A percentile compares a stretch with the other conserved stretches of the same genome.
phyloP scores from a whole-genome alignment of 1,284 basidiomycete species.

The Mixia osmundae region DNA sequence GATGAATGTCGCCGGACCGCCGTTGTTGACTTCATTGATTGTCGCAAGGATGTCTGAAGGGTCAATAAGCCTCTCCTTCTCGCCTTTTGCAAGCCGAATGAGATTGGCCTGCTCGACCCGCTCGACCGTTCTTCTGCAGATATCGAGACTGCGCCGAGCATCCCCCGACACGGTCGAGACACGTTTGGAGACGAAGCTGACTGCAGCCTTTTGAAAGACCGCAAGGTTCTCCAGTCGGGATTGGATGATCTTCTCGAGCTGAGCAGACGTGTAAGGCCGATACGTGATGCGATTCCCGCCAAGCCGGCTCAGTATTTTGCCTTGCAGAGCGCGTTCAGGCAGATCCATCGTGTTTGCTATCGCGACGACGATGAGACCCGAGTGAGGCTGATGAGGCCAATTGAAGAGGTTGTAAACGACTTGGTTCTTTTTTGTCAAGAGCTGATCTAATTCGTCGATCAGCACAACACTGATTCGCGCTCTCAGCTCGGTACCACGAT shows the following conservation, averaged over 20 bases:
- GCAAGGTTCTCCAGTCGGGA: slow-evolving; percentile 37
- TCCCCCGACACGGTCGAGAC: slow-evolving; percentile 86
- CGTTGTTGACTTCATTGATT: slow-evolving; percentile 71
- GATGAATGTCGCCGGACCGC: slow-evolving; percentile 60
- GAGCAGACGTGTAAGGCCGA: slow-evolving; percentile 58
- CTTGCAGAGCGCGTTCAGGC: slow-evolving; percentile 75
- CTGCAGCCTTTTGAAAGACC: slow-evolving; percentile 38
- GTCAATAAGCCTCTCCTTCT: slow-evolving; percentile 30
- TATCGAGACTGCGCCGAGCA: slow-evolving; percentile 75
- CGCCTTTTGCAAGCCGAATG: slow-evolving; percentile 6
- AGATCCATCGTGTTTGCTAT: slow-evolving; percentile 98
- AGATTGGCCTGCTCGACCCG: slow-evolving; percentile 12
- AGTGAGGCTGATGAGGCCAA: slow-evolving; percentile 75
- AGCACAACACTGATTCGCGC: slow-evolving; percentile 50
- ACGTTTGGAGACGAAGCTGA: slow-evolving; percentile 73
- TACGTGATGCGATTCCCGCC: slow-evolving; percentile 94
- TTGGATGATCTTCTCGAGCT: slow-evolving; percentile 67
- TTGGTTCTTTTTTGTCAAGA: slow-evolving; percentile 68
- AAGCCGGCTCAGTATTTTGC: slow-evolving; percentile 73
- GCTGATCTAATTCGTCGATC: slow-evolving; percentile 94
- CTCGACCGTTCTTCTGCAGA: slow-evolving; percentile 74
- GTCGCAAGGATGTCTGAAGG: slow-evolving; percentile 56
- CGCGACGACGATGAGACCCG: slow-evolving; percentile 77
- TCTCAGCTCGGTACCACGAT: not conserved
- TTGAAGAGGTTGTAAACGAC: slow-evolving; percentile 99